phyloP scores from a whole-genome alignment of 2,329 filamentous ascomycete species.

The Lecanicillium sp. region DNA sequence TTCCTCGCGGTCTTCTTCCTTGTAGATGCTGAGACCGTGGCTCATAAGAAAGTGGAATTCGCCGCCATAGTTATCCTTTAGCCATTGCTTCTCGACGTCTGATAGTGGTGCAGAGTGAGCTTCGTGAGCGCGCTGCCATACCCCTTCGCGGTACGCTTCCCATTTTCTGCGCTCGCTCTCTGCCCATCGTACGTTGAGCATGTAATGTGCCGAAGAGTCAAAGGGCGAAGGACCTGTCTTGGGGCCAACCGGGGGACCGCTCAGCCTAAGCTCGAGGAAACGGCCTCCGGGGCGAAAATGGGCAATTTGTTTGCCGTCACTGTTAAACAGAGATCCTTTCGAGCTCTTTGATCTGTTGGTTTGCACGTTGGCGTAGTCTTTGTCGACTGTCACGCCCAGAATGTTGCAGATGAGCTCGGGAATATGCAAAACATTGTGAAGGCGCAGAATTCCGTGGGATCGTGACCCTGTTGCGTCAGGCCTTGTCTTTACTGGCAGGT shows the following conservation, averaged over 20 bases:
- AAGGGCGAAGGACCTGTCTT: not conserved
- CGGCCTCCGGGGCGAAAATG: not conserved
- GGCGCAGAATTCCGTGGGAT: slow-evolving; percentile 5
- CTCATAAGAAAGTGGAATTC: slow-evolving; percentile 25
- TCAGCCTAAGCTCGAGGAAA: not conserved
- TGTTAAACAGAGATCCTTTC: not conserved
- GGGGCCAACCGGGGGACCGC: not conserved
- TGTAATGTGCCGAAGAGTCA: not conserved
- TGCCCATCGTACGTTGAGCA: not conserved
- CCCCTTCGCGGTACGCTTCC: too few species aligned
- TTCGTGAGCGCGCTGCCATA: too few species aligned
- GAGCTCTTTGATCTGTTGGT: too few species aligned
- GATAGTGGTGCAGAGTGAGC: not conserved
- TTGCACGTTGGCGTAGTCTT: not conserved
- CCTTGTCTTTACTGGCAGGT: slow-evolving; percentile 5
- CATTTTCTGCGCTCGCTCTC: not conserved
- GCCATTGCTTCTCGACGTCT: slow-evolving; percentile 22
- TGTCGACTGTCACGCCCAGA: slow-evolving; percentile 1
- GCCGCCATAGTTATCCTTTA: slow-evolving; percentile 21
- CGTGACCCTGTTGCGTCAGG: slow-evolving; percentile 3
- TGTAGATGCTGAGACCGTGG: slow-evolving; percentile 23
- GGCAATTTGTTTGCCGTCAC: not conserved
- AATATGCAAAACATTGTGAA: slow-evolving; percentile 6
- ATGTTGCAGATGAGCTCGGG: slow-evolving; percentile 5
- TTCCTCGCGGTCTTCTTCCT: slow-evolving; percentile 27